Evolutionary conservation across 2,329 filamentous ascomycete genomes (phyloP).

Genomic region (Penicillium sp.): DNA sequence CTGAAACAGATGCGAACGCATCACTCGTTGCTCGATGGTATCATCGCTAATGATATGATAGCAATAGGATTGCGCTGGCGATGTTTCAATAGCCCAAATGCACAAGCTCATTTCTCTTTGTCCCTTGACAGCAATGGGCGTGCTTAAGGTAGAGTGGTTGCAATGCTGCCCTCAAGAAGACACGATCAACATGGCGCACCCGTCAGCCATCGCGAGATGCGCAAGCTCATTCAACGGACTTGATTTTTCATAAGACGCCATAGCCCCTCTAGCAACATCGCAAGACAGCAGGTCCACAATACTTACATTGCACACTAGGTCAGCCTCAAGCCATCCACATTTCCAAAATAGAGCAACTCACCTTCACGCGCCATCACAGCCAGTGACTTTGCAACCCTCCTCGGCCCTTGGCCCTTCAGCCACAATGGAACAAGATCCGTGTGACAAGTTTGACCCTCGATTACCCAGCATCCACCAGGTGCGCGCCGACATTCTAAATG

Average conservation of each 20-base stretch:
- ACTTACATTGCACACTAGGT: constrained; percentile 1
- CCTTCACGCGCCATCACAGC: constrained; percentile 34
- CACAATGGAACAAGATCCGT: constrained; percentile 35
- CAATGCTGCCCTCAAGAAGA: neutral
- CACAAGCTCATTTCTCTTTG: no score
- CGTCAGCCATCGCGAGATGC: neutral
- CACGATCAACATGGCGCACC: neutral
- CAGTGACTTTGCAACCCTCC: constrained; percentile 19
- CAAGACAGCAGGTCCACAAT: constrained; percentile 6
- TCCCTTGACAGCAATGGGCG: neutral
- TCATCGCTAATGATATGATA: neutral
- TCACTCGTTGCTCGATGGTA: neutral
- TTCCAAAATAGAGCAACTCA: constrained; percentile 18
- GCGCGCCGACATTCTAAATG: constrained; percentile 45
- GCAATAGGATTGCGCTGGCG: neutral
- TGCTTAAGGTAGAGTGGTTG: neutral
- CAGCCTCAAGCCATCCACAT: neutral
- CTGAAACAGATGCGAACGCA: neutral
- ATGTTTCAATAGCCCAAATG: no score
- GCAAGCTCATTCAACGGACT: neutral
- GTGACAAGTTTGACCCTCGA: constrained; percentile 42
- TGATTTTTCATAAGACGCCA: neutral
- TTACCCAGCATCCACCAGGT: constrained; percentile 42
- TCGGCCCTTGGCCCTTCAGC: constrained; percentile 30
- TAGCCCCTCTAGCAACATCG: constrained; percentile 8